Evolutionary conservation across 192 early-diverging fungal species (phyloP).

Genomic region (Anaeromyces robustus): DNA sequence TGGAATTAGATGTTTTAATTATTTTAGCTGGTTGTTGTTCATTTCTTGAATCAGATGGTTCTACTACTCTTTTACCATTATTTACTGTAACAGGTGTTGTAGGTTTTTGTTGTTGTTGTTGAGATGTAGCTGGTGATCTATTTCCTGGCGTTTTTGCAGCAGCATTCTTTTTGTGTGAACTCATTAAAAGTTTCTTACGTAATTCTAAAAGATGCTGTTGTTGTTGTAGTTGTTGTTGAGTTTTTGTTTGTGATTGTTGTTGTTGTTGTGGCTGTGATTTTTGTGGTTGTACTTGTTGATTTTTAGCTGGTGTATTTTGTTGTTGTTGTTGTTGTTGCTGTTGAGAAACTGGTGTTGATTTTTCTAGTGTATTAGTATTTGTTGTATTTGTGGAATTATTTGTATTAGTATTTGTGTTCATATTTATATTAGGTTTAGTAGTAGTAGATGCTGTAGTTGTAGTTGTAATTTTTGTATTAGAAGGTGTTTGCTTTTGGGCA

Average conservation of each 20-base stretch:
- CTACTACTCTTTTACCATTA: background rate
- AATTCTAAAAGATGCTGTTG: background rate
- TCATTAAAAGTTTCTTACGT: background rate
- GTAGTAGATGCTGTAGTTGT: too few species aligned
- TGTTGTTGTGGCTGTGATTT: background rate
- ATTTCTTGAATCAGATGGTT: background rate
- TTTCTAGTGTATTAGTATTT: too few species aligned
- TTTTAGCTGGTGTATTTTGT: too few species aligned
- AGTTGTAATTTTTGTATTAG: too few species aligned
- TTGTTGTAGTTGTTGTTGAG: background rate
- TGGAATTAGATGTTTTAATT: background rate
- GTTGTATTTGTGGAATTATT: too few species aligned
- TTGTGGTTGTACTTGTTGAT: too few species aligned
- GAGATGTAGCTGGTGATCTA: background rate
- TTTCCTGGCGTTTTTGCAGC: background rate
- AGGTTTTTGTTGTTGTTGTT: background rate
- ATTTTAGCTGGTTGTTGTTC: background rate
- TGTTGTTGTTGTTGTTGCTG: background rate
- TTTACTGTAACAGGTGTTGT: background rate
- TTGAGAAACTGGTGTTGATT: too few species aligned
- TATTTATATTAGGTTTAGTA: too few species aligned
- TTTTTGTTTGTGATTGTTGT: background rate
- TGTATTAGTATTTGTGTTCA: too few species aligned
- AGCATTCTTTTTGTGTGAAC: background rate
- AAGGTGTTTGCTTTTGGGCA: too few species aligned